Base-by-base conservation (phyloP, 148 eudicot species). In the Nepenthes gracilis region DNA sequence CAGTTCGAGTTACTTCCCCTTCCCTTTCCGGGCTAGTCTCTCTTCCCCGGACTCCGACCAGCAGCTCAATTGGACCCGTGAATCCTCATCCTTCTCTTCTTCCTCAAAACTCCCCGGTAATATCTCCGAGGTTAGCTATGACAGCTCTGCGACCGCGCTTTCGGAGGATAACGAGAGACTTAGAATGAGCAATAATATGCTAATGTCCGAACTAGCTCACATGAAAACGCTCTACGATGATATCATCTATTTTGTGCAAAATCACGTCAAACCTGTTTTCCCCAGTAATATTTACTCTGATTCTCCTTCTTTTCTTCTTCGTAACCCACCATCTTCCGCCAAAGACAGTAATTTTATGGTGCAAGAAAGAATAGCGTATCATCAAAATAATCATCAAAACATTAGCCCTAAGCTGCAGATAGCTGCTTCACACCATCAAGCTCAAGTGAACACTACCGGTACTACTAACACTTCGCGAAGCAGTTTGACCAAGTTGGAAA, bases 211-310 rank as follows among this genome's bases (percentile, higher is more conserved):
- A 58, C 86, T 91, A 0, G 80, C 87, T 2, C 97, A 85, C 70
- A 87, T 91, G 97, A 83, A 78, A 52, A 91, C 76, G 63, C 83
- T 91, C 0, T 91, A 91, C 71, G 87, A 78, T 65, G 97, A 91
- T 43, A 87, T 91, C 6, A 91, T 91, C 2, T 91, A 87, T 60
- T 87, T 87, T 12, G 90, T 91, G 10, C 96, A 91, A 49, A 91
- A 91, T 55, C 97, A 91, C 63, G 93, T 87, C 9, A 43, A 23
- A 23, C 23, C 0, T 23, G 23, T 23, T 23, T 23, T 83, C 4
- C 81, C 78, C 0, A 73, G 80, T 47, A 70, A 65, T 47, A 35
- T 58, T 14, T 11, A 45, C 8, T 45, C 48, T 45, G 11, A 45
- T 45, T 6, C 48, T 5, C 48, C 48, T 23, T 23, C 23, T 23